Base-by-base conservation (phyloP, 768 basidiomycete genomes). In the Podaxis carcinomalis region DNA sequence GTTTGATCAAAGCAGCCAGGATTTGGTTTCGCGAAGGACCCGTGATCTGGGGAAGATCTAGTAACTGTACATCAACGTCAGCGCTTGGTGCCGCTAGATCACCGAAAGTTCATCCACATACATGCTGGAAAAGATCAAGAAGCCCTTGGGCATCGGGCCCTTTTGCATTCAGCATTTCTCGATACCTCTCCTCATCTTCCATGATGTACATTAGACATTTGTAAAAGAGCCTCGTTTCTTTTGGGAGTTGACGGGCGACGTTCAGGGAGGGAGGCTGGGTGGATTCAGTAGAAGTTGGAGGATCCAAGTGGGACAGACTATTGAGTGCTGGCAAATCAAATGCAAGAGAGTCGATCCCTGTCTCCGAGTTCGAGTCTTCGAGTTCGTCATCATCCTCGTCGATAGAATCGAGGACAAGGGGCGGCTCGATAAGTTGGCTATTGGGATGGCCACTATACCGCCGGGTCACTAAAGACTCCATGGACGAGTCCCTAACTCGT, bases 1-100 rank as follows among this genome's bases (percentile, higher is more conserved):
- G 66, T 9, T 65, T 64, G 16, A 64, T 39, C 9, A 57, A 23
- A 23, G 42, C 44, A n/a, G 56, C 5, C 25, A 57, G 19, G 5
- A 57, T 23, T 13, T 57, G 32, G 16, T 11, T 50, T 16, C 57
- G 47, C 37, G 57, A 9, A 40, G 19, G n/a, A 6, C 44, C 49
- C 2, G 19, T 13, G 21, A 57, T 32, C 42, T 57, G 56, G 21
- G 56, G 56, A 49, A 57, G 42, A 21, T 23, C 21, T 14, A 57
- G 19, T 27, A 57, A 10, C 56, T 57, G 13, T n/a, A 16, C 16
- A 46, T 23, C 2, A 25, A 23, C 19, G 23, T 23, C 25, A 23
- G 25, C 7, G 13, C 13, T 27, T 32, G 7, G 5, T 47, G 14
- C 7, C 10, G 19, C 6, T 19, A 4, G 23, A 3, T 21, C 7